Conservation (phyloP, 257 asterid genomes). For the Nicotiana attenuata region DNA sequence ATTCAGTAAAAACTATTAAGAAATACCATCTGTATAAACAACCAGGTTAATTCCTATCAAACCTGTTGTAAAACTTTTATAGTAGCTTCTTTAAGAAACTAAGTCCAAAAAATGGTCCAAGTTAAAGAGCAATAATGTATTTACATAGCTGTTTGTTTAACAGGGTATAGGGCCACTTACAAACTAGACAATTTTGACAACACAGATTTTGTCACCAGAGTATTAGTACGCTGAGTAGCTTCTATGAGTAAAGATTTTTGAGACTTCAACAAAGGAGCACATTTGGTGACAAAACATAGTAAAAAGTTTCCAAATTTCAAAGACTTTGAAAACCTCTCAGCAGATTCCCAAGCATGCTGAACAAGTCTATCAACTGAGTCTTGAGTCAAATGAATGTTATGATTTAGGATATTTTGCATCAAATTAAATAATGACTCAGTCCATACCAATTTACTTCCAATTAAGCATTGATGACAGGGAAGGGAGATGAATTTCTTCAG, state of each 20-base stretch:
- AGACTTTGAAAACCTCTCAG: conserved; percentile 46
- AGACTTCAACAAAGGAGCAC: conserved; percentile 50
- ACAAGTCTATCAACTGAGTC: conserved; percentile 43
- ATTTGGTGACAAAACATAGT: conserved; percentile 59
- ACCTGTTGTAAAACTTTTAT: not conserved
- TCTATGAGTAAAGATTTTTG: conserved; percentile 40
- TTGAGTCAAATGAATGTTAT: conserved; percentile 29
- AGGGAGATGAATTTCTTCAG: conserved; percentile 42
- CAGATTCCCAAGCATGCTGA: conserved; percentile 31
- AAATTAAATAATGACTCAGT: conserved; percentile 60
- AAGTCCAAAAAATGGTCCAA: not conserved
- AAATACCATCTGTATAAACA: not conserved
- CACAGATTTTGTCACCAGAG: conserved; percentile 64
- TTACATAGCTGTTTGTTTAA: not conserved
- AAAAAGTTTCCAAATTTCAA: conserved; percentile 65
- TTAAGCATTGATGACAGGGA: conserved; percentile 45
- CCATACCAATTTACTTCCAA: conserved; percentile 46
- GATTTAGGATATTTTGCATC: conserved; percentile 35
- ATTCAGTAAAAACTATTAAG: not conserved
- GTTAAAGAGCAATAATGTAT: not conserved
- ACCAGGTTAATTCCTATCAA: not conserved
- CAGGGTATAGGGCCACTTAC: conserved; percentile 8
- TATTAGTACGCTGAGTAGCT: conserved; percentile 50
- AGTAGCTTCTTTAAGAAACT: not conserved
- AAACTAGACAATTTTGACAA: conserved; percentile 52